These are phyloP conservation scores for Euphorbia pulcherrima DNA, from an alignment of 345 rosid genomes.

Conservation along the genomic window DNA sequence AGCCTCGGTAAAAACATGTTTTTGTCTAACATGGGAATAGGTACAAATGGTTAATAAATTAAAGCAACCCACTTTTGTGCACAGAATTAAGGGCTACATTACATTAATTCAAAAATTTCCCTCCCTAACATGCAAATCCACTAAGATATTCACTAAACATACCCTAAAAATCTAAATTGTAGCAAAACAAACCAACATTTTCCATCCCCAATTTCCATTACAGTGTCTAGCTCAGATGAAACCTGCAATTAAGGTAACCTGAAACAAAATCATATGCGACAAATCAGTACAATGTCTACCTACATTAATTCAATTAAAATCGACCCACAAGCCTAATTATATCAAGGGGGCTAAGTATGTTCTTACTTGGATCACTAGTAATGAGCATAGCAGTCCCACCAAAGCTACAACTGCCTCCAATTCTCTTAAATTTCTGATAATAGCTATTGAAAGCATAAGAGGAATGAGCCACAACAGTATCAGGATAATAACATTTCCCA, in stretches of 20 bases:
- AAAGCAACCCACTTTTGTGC: too few relatives aligned
- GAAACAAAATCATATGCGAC: slow-evolving; percentile 12
- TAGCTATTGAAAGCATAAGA: slow-evolving; percentile 50
- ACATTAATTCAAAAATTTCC: too few relatives aligned
- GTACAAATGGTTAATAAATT: too few relatives aligned
- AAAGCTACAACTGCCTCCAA: slow-evolving; percentile 46
- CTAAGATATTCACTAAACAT: too few relatives aligned
- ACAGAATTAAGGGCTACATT: too few relatives aligned
- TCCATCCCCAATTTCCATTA: slow-evolving; percentile 1
- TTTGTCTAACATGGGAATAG: too few relatives aligned
- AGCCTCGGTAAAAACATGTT: too few relatives aligned
- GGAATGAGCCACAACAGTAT: slow-evolving; percentile 42
- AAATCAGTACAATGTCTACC: not conserved
- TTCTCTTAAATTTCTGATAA: slow-evolving; percentile 34
- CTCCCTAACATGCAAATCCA: too few relatives aligned
- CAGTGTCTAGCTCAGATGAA: slow-evolving; percentile 42
- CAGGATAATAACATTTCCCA: slow-evolving; percentile 39
- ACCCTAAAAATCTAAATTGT: slow-evolving; percentile 14
- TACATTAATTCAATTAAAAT: not conserved
- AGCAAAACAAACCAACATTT: slow-evolving; percentile 14
- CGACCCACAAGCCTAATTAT: not conserved
- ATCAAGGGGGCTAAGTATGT: not conserved
- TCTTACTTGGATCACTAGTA: slow-evolving; percentile 51
- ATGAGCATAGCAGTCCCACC: slow-evolving; percentile 52
- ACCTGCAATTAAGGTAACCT: slow-evolving; percentile 69